phyloP scores from a whole-genome alignment of 345 rosid genomes.

The sweet orange (Citrus sinensis) region DNA sequence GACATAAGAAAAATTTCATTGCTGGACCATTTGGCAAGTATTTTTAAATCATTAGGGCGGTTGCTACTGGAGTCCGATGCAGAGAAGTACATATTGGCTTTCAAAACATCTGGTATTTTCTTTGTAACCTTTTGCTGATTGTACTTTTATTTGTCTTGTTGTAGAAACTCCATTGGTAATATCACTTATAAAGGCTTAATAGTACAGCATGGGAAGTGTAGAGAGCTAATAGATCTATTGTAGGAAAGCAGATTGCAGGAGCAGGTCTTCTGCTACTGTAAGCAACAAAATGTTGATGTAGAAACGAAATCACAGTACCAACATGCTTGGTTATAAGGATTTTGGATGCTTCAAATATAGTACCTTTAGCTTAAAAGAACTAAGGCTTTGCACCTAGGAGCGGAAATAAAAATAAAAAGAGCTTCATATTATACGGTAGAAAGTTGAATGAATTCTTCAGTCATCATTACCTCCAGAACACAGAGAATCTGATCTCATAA shows the following conservation, averaged over 20 bases:
- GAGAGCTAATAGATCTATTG: neutral
- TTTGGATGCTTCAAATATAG: neutral
- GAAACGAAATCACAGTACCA: neutral
- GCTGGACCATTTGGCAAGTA: slow-evolving; percentile 22
- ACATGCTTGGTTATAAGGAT: neutral
- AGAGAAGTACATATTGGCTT: slow-evolving; percentile 45
- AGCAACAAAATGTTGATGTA: neutral
- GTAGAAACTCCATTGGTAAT: neutral
- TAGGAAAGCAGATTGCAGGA: neutral
- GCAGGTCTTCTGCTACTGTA: neutral
- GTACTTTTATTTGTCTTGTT: neutral
- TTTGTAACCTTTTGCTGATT: neutral
- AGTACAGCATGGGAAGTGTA: neutral
- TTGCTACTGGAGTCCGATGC: slow-evolving; percentile 49
- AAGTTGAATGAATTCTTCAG: neutral
- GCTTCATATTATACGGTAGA: neutral
- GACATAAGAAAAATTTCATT: slow-evolving; percentile 59
- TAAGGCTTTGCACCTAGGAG: neutral
- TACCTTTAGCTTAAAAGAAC: neutral
- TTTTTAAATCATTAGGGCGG: slow-evolving; percentile 69
- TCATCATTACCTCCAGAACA: neutral
- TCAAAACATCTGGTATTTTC: slow-evolving; percentile 49
- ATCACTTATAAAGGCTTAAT: neutral
- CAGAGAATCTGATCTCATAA: neutral
- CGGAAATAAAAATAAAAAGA: no score